Evolutionary conservation across 139 green algal genomes (phyloP), one percentile per base, ranked within the genome.

Genomic region (Chlamydomonas schloesseri): DNA sequence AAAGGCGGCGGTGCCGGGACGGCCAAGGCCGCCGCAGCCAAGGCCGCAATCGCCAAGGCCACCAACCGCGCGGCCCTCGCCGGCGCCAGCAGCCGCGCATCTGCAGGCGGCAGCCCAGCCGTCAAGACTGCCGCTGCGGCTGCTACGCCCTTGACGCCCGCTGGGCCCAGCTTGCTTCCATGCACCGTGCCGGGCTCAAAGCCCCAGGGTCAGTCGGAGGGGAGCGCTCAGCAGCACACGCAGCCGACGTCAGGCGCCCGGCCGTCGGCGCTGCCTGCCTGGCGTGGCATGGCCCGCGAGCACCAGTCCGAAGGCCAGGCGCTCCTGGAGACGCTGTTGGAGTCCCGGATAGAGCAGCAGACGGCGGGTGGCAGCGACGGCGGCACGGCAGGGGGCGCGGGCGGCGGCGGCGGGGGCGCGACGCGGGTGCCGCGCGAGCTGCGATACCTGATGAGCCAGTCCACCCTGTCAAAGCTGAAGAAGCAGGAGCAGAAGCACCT

Each of bases 311-410:
- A 84, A 46, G 78, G 78, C 33, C 78, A 84, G 78, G 78, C 78
- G 42, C 64, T 84, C n/a, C 31, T 84, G 29, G 46, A 74, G 17
- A 68, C 34, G 21, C 26, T 84, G 17, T n/a, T 84, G 64, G 78
- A 84, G 78, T 84, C 78, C 18, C 78, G 78, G 1, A 84, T 84
- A 24, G 42, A 89, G 75, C 72, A 83, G 83, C 75, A 84, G 73
- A 46, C 67, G 58, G 36, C 67, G 71, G 58, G 31, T 17, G 33
- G 8, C 18, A 31, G 55, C 55, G 55, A 57, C 11, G 18, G 74
- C 21, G 58, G 58, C 3, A 10, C 58, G 5, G 58, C 58, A 3
- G 58, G 21, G 4, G 58, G 21, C n/a, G n/a, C n/a, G 2, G 65
- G 65, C 9, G 65, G 65, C 3, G n/a, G 24, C 31, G n/a, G n/a